A percentile compares a stretch with the other conserved stretches of the same genome.
phyloP scores from a whole-genome alignment of 169 alveolate genomes.

The Plasmodium fragile region DNA sequence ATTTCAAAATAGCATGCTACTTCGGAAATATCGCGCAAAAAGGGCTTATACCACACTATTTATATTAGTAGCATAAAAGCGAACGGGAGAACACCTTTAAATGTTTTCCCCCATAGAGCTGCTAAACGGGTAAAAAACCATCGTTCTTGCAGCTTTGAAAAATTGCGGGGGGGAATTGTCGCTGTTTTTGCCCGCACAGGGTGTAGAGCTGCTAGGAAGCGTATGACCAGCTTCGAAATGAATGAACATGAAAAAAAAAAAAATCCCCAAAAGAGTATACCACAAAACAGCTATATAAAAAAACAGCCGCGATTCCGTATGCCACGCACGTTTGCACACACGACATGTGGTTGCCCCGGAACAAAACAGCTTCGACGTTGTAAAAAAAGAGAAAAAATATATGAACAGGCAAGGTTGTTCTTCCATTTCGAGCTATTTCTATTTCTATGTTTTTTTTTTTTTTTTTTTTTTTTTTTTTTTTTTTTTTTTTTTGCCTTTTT shows the following conservation, averaged over 20 bases:
- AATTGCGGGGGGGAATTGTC: not conserved
- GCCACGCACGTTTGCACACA: not conserved
- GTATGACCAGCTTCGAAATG: not conserved
- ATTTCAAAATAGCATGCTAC: not conserved
- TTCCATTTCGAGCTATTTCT: constrained; percentile 18
- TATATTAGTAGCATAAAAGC: not conserved
- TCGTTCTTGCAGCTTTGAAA: not conserved
- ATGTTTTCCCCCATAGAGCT: not conserved
- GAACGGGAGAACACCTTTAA: constrained; percentile 1
- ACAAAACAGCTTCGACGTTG: not conserved
- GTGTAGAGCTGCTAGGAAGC: not conserved
- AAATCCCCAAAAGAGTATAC: not conserved
- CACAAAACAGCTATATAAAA: not conserved
- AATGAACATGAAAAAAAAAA: constrained; percentile 5
- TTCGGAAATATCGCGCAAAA: not conserved
- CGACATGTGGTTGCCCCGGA: not conserved
- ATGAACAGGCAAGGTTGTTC: constrained; percentile 33
- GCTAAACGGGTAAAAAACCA: not conserved
- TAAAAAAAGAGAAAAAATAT: constrained; percentile 22
- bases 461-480: constrained; percentile 49
- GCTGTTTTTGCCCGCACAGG: not conserved
- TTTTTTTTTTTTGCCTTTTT: constrained; percentile 10
- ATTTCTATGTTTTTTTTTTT: not conserved
- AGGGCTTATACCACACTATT: not conserved
- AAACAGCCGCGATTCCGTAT: not conserved